These are phyloP conservation scores for Phlyctochytrium arcticum DNA, from an alignment of 192 early-diverging fungal species.

Conservation along the genomic window DNA sequence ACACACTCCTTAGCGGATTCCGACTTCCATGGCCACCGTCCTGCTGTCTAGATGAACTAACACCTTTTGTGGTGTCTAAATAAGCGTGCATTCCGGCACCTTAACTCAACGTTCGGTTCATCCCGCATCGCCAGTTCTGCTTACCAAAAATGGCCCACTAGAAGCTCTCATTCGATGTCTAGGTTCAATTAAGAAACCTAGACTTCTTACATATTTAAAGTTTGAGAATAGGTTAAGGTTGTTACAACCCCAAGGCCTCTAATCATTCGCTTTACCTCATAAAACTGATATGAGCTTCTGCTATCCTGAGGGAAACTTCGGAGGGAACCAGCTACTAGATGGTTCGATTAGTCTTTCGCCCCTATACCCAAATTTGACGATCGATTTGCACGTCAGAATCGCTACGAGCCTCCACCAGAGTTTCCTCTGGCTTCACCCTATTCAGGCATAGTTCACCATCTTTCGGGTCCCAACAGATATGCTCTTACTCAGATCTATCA, in stretches of 20 bases:
- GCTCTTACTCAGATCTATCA: slow-evolving; percentile 50
- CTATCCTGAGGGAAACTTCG: slow-evolving; percentile 81
- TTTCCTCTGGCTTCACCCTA: slow-evolving; percentile 40
- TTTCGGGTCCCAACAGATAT: slow-evolving; percentile 64
- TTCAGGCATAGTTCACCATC: neutral
- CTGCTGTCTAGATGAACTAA: too few relatives aligned
- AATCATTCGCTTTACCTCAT: slow-evolving; percentile 82
- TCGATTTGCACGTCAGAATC: neutral
- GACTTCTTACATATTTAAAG: slow-evolving; percentile 80
- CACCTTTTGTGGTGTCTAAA: neutral
- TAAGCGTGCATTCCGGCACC: slow-evolving; percentile 35
- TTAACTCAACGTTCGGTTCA: slow-evolving; percentile 79
- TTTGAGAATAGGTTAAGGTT: slow-evolving; percentile 79
- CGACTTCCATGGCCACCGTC: too few relatives aligned
- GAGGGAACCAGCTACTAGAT: slow-evolving; percentile 81
- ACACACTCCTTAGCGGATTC: too few relatives aligned
- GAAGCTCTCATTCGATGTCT: slow-evolving; percentile 71
- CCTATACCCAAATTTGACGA: slow-evolving; percentile 69
- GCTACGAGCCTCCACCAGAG: slow-evolving; percentile 49
- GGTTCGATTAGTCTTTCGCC: slow-evolving; percentile 82
- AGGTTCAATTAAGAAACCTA: slow-evolving; percentile 66
- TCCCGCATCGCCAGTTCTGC: slow-evolving; percentile 85
- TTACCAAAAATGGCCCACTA: slow-evolving; percentile 89
- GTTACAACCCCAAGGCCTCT: slow-evolving; percentile 72
- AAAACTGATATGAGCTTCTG: slow-evolving; percentile 72